Evolutionary conservation across 2,329 filamentous ascomycete genomes (phyloP), one percentile per base, ranked within the genome.

Genomic region (Apiospora pterosperma): DNA sequence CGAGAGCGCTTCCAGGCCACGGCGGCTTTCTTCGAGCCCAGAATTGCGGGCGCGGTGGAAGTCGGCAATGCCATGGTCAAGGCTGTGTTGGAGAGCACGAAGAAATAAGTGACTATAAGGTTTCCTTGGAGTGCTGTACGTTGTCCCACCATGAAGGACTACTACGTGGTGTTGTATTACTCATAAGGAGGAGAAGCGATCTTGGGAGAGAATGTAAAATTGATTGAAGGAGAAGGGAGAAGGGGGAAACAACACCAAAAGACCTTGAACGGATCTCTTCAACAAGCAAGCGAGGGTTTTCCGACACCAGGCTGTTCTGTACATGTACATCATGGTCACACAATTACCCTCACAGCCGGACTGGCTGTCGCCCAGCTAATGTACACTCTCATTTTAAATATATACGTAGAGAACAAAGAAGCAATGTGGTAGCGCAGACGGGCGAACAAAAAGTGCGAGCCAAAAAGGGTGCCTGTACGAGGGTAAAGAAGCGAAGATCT

Each of bases 51-150:
- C 75, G 96, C 96, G 6, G 92, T 90, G 62, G 88, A 90, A 71
- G 82, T 99, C 41, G 96, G 96, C 3, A 97, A 97, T 75, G 91
- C 94, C 76, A 99, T 99, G 96, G 96, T 99, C 78, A 93, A 90
- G 82, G 96, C 93, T 55, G 96, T 99, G 72, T 79, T 97, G 70
- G 92, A 95, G 79, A 95, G 92, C 77, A 91, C 90, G 28, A 80
- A 77, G 72, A 76, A 80, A 59, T 77, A 67, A 67, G 42, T 10
- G 16, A n/a, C n/a, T n/a, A n/a, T n/a, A n/a, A 16, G 48, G 48
- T 23, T 8, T 52, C 3, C 39, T 28, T 28, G 21, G 19, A 41
- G 19, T n/a, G n/a, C 39, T n/a, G 39, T 41, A 6, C 21, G 39
- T 8, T 41, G 5, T 7, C 7, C 21, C 12, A 16, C 23, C 2